phyloP scores from a whole-genome alignment of 805 yeast genomes.

The Kluyveromyces nonfermentans region DNA sequence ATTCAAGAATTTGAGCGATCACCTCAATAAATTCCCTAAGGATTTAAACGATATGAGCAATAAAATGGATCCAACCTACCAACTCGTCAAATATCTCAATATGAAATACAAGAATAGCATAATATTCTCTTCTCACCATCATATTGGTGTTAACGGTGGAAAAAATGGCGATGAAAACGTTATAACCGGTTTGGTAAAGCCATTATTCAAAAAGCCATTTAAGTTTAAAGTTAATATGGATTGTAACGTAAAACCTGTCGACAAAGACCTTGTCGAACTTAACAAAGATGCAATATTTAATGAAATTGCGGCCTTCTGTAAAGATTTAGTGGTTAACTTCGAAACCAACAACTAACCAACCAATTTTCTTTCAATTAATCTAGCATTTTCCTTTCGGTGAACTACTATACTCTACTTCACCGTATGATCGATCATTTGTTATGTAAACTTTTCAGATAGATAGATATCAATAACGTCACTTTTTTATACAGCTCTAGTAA shows the following conservation, averaged over 20 bases:
- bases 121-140: conserved; percentile 56
- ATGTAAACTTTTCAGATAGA: neutral
- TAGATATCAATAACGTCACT: neutral
- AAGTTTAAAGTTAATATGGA: conserved; percentile 77
- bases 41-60: conserved; percentile 33
- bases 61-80: conserved; percentile 52
- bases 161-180: conserved; percentile 48
- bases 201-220: conserved; percentile 45
- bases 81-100: conserved; percentile 50
- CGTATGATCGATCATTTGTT: neutral
- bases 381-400: conserved; percentile 1
- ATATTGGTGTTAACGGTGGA: conserved; percentile 43
- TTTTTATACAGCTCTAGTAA: too few relatives aligned
- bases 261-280: conserved; percentile 42
- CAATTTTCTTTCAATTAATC: conserved; percentile 6
- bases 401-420: neutral
- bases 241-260: conserved; percentile 57
- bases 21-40: conserved; percentile 26
- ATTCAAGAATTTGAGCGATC: conserved; percentile 47
- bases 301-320: conserved; percentile 63
- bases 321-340: conserved; percentile 46
- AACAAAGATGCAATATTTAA: conserved; percentile 64
- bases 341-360: conserved; percentile 16
- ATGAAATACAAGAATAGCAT: conserved; percentile 56
- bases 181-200: conserved; percentile 75